Base-by-base conservation (phyloP, 371 early-diverging fungal species). In the Apophysomyces ossiformis region DNA sequence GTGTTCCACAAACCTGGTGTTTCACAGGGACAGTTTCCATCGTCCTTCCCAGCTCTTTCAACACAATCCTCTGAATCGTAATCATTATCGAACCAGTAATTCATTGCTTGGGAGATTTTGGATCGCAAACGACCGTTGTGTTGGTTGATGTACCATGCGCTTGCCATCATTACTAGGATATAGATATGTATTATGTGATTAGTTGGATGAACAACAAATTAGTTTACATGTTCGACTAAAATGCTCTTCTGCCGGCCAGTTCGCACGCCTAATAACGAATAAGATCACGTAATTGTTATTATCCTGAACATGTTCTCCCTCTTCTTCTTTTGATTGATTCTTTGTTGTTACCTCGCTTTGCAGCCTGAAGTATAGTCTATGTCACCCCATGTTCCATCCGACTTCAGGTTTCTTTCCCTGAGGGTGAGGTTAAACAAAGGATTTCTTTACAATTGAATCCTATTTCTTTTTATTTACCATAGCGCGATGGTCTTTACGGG, bases 1-100 rank as follows among this genome's bases (percentile, higher is more conserved):
- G 47, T 61, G 37, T 69, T 74, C 75, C 78, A 77, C 12, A 77
- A 41, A 2, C 75, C 78, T 0, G 75, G 70, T 7, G 78, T 77
- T 16, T 71, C 78, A 66, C 78, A 77, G 57, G 72, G 69, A 58
- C 78, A 77, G 32, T 3, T 3, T 9, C 66, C 67, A 9, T 39
- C 59, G 9, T 46, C 58, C 13, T 32, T 37, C 1, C 76, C 76
- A 21, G 71, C 76, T 7, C 58, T 44, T 16, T 54, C 54, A 5
- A 76, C 37, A 57, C 78, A 77, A 13, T 69, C 73, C 1, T 12
- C 35, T 16, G 54, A 21, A 11, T 35, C 21, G 38, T 68, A 74
- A 43, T 77, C 75, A 59, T 74, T 66, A 5, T 61, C 54, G 18
- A 77, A 58, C 78, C 75, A 77, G 13, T 74, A 77, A 37, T 75